Evolutionary conservation across 2,329 filamentous ascomycete genomes (phyloP).

Genomic region (Pseudogymnoascus sp.): DNA sequence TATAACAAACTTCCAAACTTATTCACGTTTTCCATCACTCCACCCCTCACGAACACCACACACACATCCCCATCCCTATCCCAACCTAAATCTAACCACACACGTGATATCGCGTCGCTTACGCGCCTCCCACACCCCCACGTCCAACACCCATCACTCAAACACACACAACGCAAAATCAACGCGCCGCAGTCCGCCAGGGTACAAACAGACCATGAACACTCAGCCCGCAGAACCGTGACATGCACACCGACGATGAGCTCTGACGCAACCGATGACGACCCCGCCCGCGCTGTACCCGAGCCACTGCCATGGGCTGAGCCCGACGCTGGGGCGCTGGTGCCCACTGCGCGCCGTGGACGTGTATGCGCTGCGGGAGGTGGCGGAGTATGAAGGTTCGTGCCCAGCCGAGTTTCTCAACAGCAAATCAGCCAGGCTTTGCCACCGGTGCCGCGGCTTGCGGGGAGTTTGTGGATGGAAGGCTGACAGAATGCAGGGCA

Average conservation of each 20-base stretch:
- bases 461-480: not conserved
- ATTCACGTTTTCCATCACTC: not conserved
- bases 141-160: not conserved
- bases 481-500: conserved; percentile 34
- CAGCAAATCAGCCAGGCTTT: not conserved
- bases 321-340: conserved; percentile 53
- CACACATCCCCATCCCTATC: not conserved
- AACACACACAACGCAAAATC: not conserved
- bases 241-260: conserved; percentile 8
- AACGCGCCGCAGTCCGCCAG: not conserved
- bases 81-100: not conserved
- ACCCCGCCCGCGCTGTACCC: conserved; percentile 41
- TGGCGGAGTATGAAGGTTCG: conserved; percentile 47
- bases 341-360: conserved; percentile 47
- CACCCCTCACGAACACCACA: not conserved
- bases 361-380: conserved; percentile 39
- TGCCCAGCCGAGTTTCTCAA: too few relatives aligned
- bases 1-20: not conserved
- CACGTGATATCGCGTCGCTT: conserved; percentile 3
- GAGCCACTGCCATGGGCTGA: conserved; percentile 55
- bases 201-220: not conserved
- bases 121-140: not conserved
- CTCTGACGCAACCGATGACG: conserved; percentile 5
- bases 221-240: not conserved
- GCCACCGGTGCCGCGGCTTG: not conserved